phyloP scores from a whole-genome alignment of 257 asterid genomes.

The Linaria vulgaris region DNA sequence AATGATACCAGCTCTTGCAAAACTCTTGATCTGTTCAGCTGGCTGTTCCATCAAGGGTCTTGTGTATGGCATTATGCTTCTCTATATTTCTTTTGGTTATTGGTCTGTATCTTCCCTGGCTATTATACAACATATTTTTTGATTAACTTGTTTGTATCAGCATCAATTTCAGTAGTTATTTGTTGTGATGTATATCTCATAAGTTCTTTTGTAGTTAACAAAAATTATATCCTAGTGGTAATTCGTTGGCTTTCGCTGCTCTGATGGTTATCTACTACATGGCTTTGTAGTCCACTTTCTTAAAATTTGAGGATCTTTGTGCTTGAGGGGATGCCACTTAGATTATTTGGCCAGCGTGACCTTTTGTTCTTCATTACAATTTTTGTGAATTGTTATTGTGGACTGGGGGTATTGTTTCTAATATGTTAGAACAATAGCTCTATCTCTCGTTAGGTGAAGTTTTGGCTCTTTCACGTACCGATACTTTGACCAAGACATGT shows the following conservation, averaged over 20 bases:
- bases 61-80: not conserved
- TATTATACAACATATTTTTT: conserved; percentile 6
- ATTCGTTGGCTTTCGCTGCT: conserved; percentile 13
- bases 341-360: not conserved
- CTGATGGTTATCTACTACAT: conserved; percentile 1
- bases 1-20: not conserved
- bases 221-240: conserved; percentile 25
- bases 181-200: conserved; percentile 29
- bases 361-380: not conserved
- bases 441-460: not conserved
- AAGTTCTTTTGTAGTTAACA: conserved; percentile 32
- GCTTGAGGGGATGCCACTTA: not conserved
- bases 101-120: not conserved
- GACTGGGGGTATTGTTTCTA: not conserved
- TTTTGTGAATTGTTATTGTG: not conserved
- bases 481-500: not conserved
- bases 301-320: not conserved
- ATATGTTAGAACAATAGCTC: conserved; percentile 1
- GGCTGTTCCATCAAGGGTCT: conserved; percentile 10
- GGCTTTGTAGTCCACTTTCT: conserved; percentile 5
- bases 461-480: not conserved
- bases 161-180: conserved; percentile 11
- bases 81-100: not conserved
- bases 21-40: conserved; percentile 12
- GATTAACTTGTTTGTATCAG: conserved; percentile 21